These are phyloP conservation scores for Aspergillus viridinutans DNA, from an alignment of 2,329 filamentous ascomycete species.

Conservation along the genomic window DNA sequence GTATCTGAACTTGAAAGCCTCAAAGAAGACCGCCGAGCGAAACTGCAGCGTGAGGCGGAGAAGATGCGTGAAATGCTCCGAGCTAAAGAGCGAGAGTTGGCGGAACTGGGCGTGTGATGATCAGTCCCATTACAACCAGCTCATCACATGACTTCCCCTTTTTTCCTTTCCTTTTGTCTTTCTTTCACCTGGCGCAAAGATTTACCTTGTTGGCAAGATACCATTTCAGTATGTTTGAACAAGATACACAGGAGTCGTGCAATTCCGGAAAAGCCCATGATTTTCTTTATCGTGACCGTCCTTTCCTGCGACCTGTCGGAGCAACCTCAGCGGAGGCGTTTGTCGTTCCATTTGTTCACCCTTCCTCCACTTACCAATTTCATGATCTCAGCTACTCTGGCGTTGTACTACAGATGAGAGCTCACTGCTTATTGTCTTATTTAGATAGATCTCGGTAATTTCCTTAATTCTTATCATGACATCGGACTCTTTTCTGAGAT, in stretches of 20 bases:
- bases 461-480: background rate
- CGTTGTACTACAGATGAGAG: background rate
- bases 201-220: conserved; percentile 16
- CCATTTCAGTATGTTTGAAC: conserved; percentile 13
- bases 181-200: conserved; percentile 15
- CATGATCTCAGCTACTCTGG: background rate
- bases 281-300: conserved; percentile 9
- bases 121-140: background rate
- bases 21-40: conserved; percentile 60
- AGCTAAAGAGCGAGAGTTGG: conserved; percentile 70
- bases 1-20: conserved; percentile 48
- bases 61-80: conserved; percentile 68
- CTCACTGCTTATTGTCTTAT: background rate
- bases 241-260: conserved; percentile 11
- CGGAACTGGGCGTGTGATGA: conserved; percentile 40
- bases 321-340: background rate
- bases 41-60: conserved; percentile 69
- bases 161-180: background rate
- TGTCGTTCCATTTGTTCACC: background rate
- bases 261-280: conserved; percentile 7
- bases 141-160: background rate
- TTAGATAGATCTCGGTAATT: background rate
- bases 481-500: background rate
- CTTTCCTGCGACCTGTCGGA: conserved; percentile 3
- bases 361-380: background rate